A percentile compares a stretch with the other conserved stretches of the same genome.
Evolutionary conservation across 108 stramenopile genomes (phyloP).

Genomic region (Bacterosira constricta): DNA sequence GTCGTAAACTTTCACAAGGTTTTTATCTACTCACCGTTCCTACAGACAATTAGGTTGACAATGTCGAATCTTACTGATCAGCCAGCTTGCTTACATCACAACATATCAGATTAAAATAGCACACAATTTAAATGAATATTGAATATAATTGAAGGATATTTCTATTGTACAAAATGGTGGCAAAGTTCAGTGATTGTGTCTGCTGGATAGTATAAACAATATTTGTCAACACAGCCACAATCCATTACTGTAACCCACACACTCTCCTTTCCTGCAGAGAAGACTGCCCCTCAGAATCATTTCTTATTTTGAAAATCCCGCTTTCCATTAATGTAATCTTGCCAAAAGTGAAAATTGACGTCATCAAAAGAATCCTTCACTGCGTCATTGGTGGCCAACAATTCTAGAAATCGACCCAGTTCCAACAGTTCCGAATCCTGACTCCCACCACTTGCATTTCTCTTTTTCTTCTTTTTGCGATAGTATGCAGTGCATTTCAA

Average conservation of each 20-base stretch:
- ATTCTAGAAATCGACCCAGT: conserved; percentile 62
- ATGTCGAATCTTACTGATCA: too few species aligned
- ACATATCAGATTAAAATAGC: too few species aligned
- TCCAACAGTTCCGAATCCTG: conserved; percentile 61
- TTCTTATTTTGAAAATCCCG: conserved; percentile 28
- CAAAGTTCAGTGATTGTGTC: not conserved
- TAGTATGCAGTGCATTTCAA: conserved; percentile 80
- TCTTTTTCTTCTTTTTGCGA: conserved; percentile 64
- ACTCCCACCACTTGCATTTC: conserved; percentile 8
- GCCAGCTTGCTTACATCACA: too few species aligned
- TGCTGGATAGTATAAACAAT: not conserved
- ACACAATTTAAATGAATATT: too few species aligned
- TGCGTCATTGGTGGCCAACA: conserved; percentile 50
- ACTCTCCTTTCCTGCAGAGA: too few species aligned
- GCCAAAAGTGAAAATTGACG: conserved; percentile 72
- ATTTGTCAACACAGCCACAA: not conserved
- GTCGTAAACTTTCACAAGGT: too few species aligned
- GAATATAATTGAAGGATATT: too few species aligned
- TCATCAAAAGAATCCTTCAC: conserved; percentile 57
- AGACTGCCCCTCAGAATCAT: not conserved
- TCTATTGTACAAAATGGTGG: too few species aligned
- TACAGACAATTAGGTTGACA: too few species aligned
- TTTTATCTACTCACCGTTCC: too few species aligned
- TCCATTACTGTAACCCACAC: too few species aligned
- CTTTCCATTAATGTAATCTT: conserved; percentile 66